phyloP scores from a whole-genome alignment of 352 stramenopile species.

The Globisporangium sylvaticum region DNA sequence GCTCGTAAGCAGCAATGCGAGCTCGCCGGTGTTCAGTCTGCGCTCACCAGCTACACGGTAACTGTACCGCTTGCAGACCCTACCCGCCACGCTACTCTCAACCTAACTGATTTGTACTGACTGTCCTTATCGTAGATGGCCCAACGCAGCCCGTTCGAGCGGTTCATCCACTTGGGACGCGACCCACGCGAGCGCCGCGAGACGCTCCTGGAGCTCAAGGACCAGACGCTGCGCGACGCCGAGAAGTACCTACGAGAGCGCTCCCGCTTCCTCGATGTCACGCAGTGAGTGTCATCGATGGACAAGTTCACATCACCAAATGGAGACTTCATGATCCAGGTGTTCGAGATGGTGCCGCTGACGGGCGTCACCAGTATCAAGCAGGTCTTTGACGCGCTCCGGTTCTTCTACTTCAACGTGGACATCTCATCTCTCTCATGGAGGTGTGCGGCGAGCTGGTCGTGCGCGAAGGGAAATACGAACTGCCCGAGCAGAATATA shows the following conservation, averaged over 20 bases:
- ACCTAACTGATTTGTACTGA: background rate
- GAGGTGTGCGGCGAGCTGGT: slow-evolving; percentile 28
- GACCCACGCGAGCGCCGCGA: background rate
- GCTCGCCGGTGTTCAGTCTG: slow-evolving; percentile 18
- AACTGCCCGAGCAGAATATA: slow-evolving; percentile 4
- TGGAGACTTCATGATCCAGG: slow-evolving; percentile 23
- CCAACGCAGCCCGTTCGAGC: background rate
- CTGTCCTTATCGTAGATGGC: background rate
- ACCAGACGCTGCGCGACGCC: background rate
- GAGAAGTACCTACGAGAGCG: slow-evolving; percentile 5
- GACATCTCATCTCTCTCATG: slow-evolving; percentile 13
- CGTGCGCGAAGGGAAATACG: slow-evolving; percentile 29
- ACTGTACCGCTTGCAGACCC: background rate
- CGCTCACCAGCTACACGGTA: slow-evolving; percentile 18
- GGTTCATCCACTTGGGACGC: slow-evolving; percentile 3
- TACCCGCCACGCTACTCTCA: too few species aligned
- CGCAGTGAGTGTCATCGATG: slow-evolving; percentile 25
- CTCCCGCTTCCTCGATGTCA: slow-evolving; percentile 19
- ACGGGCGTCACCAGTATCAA: background rate
- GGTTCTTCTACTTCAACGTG: slow-evolving; percentile 14
- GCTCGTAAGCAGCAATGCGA: slow-evolving; percentile 12
- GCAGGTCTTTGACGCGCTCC: slow-evolving; percentile 9
- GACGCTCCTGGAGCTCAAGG: background rate
- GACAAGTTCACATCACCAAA: slow-evolving; percentile 22
- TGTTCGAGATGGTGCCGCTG: slow-evolving; percentile 19